A percentile compares a stretch with the other conserved stretches of the same genome.
phyloP scores from a whole-genome alignment of 2,329 filamentous ascomycete species.

The Aspergillus sp. region DNA sequence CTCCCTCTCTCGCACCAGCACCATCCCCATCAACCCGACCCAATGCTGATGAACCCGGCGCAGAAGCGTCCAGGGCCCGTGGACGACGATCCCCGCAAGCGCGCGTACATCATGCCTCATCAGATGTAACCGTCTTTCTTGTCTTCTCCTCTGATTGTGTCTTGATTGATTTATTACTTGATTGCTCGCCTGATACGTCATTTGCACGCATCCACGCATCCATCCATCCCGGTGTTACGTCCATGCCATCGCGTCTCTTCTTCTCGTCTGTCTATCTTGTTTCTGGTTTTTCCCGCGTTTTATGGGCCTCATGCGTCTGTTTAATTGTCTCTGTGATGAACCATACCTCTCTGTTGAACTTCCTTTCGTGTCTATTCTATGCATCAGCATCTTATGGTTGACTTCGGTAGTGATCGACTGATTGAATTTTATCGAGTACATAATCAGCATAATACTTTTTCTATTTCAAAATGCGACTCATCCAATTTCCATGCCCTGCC shows the following conservation, averaged over 20 bases:
- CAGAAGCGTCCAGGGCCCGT: constrained; percentile 18
- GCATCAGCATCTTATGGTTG: background rate
- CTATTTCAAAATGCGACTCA: background rate
- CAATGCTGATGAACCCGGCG: constrained; percentile 18
- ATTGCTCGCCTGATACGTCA: background rate
- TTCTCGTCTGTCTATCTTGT: background rate
- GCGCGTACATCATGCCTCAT: constrained; percentile 20
- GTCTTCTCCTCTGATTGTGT: background rate
- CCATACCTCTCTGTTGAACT: background rate
- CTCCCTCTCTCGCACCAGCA: constrained; percentile 6
- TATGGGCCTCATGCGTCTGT: background rate
- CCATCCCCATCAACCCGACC: constrained; percentile 6
- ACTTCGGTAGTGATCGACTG: background rate
- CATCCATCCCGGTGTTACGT: background rate
- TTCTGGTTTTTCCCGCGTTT: background rate
- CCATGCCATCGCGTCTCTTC: background rate
- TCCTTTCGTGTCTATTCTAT: background rate
- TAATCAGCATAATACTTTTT: background rate
- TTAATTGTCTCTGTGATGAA: background rate
- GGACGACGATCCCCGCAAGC: constrained; percentile 22
- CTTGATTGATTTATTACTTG: background rate
- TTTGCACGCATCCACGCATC: background rate
- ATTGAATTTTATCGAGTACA: background rate
- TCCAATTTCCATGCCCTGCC: no score
- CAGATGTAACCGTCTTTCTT: constrained; percentile 10